Evolutionary conservation across 768 basidiomycete genomes (phyloP), one percentile per base, ranked within the genome.

Genomic region (Boletus rubroflammeus): DNA sequence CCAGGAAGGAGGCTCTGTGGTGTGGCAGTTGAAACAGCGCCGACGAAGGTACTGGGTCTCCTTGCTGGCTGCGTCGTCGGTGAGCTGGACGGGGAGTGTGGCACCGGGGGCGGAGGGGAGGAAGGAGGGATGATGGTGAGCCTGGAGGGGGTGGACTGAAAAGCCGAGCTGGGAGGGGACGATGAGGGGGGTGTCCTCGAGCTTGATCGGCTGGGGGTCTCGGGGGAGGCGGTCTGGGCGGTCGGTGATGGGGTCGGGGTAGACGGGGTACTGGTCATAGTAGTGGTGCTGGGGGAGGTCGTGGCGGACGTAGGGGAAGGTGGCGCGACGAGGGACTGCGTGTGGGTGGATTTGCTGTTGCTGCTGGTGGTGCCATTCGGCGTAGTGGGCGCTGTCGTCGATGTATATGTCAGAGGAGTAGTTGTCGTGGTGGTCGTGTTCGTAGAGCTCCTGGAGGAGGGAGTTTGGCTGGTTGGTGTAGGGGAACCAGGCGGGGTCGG

Each of bases 11-110:
- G 91, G 91, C 67, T 93, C 91, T 2, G 91, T 93, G 19, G 91
- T 91, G 67, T 91, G 90, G 74, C 91, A 93, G 73, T 93, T 93
- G 78, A 87, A 90, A 74, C 91, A 93, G 9, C 90, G 79, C 36
- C 91, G 80, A 23, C 91, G 88, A 52, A 93, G 85, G 67, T 90
- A 92, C 73, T 93, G 91, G 0, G 91, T 93, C 70, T 93, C 91
- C 72, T 93, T 93, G 40, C 85, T 87, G 2, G 90, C 88, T 14
- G 91, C 91, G 66, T 93, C 91, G 73, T 93, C 91, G 0, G 91
- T 93, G 74, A 93, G 88, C 69, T 90, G 90, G 7, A 93, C 86
- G 51, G 83, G 82, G 34, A 90, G 57, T 7, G 56, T 6, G 0
- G 63, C 47, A 13, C 81, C 81, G 7, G 71, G 62, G 41, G 78